Conservation (phyloP, 169 alveolate species). For the Babesia bovis region DNA sequence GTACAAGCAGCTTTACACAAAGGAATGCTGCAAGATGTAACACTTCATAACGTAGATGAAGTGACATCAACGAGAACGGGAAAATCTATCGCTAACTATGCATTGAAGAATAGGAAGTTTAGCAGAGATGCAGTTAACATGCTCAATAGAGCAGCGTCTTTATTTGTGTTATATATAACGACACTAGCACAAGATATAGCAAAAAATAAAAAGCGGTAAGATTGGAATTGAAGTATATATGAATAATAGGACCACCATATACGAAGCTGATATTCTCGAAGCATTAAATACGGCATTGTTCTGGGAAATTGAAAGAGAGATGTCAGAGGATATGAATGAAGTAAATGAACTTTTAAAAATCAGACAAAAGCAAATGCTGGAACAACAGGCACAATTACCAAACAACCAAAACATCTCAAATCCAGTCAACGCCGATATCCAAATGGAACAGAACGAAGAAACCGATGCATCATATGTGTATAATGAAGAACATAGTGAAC, state of each 20-base stretch:
- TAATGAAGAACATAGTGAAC: conserved; percentile 56
- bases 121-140: conserved; percentile 46
- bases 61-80: not conserved
- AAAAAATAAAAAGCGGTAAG: conserved; percentile 50
- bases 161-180: conserved; percentile 60
- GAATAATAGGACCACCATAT: conserved; percentile 36
- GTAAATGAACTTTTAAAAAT: conserved; percentile 23
- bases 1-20: conserved; percentile 54
- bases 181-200: conserved; percentile 59
- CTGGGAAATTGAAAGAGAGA: conserved; percentile 56
- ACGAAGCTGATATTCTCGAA: conserved; percentile 50
- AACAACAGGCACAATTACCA: not conserved
- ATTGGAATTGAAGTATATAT: no score
- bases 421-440: not conserved
- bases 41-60: not conserved
- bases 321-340: conserved; percentile 5
- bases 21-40: conserved; percentile 23
- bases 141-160: conserved; percentile 60
- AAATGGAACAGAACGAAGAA: conserved; percentile 30
- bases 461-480: conserved; percentile 15
- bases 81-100: conserved; percentile 35
- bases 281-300: conserved; percentile 49
- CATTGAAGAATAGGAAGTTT: conserved; percentile 39
- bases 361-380: not conserved
- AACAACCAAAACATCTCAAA: not conserved